Base-by-base conservation (phyloP, 2,329 filamentous ascomycete species). In the Colletotrichum abscissum region DNA sequence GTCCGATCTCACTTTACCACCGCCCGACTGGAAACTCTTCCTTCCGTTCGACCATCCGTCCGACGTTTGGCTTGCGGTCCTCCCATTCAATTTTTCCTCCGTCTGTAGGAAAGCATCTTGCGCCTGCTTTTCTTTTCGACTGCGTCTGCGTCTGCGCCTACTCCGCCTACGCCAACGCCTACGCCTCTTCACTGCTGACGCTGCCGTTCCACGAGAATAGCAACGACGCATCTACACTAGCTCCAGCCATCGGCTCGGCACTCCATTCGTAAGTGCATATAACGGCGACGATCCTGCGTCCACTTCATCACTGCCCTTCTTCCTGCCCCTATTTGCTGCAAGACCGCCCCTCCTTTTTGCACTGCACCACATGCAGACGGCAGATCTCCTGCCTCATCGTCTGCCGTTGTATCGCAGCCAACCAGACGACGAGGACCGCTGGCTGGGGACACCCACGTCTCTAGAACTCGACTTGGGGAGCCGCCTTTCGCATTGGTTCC, bases 21-120 rank as follows among this genome's bases (percentile, higher is more conserved):
- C 66, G 59, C 66, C 57, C 65, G 59, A 69, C 54, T 63, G 65
- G 59, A 69, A 64, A 69, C 66, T 60, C 54, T 60, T 42, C 54
- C 38, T 46, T 72, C 54, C 59, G 42, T 60, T 64, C 33, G 54
- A 59, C 59, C n/a, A 56, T 69, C 66, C 66, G 67, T 69, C 70
- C 60, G 70, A 73, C 70, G 33, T 73, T 64, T 72, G 54, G 54
- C 65, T 59, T 55, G n/a, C 59, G 59, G 59, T 55, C 28, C 67
- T 64, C 42, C 12, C 28, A 56, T 52, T n/a, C 57, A 38, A 22
- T 28, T 56, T 56, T 16, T 56, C 16, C 38, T 7, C 16, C 16
- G 16, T 42, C 16, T 42, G 38, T 42, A 42, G 38, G 38, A 42
- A 19, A 42, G 38, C 14, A 42, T 19, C 14, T 38, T 52, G 30